Evolutionary conservation across 2,329 filamentous ascomycete species (phyloP).

Genomic region (Elsinoe ampelina): DNA sequence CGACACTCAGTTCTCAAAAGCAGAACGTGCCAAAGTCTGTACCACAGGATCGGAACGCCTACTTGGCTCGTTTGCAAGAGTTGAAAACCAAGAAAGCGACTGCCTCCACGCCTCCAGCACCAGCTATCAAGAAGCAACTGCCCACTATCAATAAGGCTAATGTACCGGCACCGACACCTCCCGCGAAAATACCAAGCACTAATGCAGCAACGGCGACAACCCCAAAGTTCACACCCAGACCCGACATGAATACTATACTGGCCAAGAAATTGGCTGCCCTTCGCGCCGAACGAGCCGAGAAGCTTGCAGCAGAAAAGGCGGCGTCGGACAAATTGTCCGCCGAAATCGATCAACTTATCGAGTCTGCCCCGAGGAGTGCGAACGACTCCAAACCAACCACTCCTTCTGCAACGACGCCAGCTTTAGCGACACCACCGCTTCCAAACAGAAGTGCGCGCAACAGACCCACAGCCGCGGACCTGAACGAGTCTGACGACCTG

Average conservation of each 20-base stretch:
- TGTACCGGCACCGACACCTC: not conserved
- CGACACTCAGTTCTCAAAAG: not conserved
- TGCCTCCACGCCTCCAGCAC: not conserved
- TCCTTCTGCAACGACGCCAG: not conserved
- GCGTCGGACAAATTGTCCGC: not conserved
- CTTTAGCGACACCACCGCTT: not conserved
- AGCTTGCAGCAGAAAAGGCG: not conserved
- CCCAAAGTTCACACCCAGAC: not conserved
- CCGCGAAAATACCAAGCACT: not conserved
- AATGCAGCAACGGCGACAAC: not conserved
- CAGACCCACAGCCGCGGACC: not conserved
- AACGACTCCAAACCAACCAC: not conserved
- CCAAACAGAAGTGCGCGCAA: not conserved
- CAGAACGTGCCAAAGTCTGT: not conserved
- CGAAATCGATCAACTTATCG: not conserved
- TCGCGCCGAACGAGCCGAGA: not conserved
- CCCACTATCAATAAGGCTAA: not conserved
- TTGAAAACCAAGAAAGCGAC: slow-evolving; percentile 52
- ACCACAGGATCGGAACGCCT: slow-evolving; percentile 57
- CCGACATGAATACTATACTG: slow-evolving; percentile 4
- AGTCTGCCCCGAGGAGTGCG: not conserved
- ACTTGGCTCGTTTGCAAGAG: slow-evolving; percentile 67
- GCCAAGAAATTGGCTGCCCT: slow-evolving; percentile 3
- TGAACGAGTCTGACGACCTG: slow-evolving; percentile 1
- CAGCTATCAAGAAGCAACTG: not conserved